These are phyloP conservation scores for Russula ochroleuca DNA, from an alignment of 768 basidiomycete species.

Conservation along the genomic window DNA sequence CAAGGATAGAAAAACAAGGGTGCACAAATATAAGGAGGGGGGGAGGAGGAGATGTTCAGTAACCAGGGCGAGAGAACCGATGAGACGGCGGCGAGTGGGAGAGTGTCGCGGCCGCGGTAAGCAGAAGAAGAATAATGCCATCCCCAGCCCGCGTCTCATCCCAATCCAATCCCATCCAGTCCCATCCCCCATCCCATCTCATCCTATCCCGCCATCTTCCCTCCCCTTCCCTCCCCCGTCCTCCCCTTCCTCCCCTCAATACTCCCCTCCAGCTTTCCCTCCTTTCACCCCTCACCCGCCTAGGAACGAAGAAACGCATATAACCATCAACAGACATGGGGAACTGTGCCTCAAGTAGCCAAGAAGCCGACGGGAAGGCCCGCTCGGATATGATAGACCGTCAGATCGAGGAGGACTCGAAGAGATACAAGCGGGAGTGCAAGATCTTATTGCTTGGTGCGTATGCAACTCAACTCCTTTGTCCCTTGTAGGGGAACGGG, in stretches of 20 bases:
- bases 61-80: slow-evolving; percentile 5
- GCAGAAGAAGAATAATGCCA: slow-evolving; percentile 7
- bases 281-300: not conserved
- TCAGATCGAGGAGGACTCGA: slow-evolving; percentile 80
- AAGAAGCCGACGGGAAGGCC: slow-evolving; percentile 54
- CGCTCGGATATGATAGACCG: slow-evolving; percentile 75
- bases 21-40: too few species aligned
- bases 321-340: slow-evolving; percentile 44
- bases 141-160: not conserved
- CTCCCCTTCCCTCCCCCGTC: not conserved
- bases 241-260: not conserved
- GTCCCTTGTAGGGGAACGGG: not conserved
- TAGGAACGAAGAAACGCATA: not conserved
- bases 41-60: not conserved
- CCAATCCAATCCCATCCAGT: not conserved
- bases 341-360: slow-evolving; percentile 56
- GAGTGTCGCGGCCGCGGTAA: not conserved
- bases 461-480: slow-evolving; percentile 30
- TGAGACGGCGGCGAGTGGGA: not conserved
- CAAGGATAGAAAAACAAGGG: not conserved
- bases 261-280: not conserved
- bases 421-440: slow-evolving; percentile 79
- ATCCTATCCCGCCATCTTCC: slow-evolving; percentile 5
- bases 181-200: slow-evolving; percentile 1
- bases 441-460: slow-evolving; percentile 89